Conservation (phyloP, 78 protist genomes). For the Paulinella micropora region DNA sequence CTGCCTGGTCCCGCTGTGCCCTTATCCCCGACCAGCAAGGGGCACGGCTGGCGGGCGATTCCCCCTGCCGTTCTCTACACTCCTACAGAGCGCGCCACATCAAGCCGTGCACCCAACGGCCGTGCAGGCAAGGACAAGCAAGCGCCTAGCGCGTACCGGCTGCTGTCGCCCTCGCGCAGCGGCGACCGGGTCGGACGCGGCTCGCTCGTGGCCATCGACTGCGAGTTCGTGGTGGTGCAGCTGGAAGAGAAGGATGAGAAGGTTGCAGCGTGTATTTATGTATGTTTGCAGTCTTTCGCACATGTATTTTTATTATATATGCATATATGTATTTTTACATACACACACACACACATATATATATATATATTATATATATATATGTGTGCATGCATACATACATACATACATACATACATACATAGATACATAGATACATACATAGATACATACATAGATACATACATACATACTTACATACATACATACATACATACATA, state of each 20-base stretch:
- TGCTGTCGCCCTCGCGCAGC: not conserved
- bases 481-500: too few species aligned
- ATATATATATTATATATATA: too few species aligned
- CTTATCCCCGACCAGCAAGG: not conserved
- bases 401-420: too few species aligned
- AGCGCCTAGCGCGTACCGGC: not conserved
- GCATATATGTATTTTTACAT: too few species aligned
- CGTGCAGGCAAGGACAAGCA: too few species aligned
- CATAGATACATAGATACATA: too few species aligned
- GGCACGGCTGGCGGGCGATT: not conserved
- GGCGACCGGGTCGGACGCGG: not conserved
- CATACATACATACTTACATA: too few species aligned
- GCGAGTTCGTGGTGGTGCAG: not conserved
- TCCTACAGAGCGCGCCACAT: not conserved
- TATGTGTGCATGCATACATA: too few species aligned
- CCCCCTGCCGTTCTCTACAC: not conserved
- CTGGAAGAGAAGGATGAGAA: not conserved
- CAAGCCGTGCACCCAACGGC: not conserved
- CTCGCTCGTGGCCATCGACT: not conserved
- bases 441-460: too few species aligned
- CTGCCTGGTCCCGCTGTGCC: not conserved
- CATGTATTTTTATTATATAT: too few species aligned
- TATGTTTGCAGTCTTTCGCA: too few species aligned
- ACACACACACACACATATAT: too few species aligned
- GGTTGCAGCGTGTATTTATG: not conserved